Conservation (phyloP, 495 filamentous ascomycete genomes). For the Oidiodendron maius region DNA sequence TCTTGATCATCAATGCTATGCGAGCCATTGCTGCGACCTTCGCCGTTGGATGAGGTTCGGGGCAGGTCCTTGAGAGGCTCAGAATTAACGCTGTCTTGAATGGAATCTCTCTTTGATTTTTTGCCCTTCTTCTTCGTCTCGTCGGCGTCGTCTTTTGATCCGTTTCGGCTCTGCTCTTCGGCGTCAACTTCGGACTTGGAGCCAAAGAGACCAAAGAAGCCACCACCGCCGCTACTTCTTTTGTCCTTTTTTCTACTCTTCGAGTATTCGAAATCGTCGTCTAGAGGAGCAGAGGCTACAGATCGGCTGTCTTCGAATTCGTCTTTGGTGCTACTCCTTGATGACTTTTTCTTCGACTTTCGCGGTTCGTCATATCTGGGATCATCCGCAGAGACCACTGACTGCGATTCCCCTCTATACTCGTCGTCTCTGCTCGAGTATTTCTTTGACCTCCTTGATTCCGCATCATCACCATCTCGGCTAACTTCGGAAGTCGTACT, state of each 20-base stretch:
- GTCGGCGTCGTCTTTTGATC: constrained; percentile 19
- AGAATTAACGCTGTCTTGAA: constrained; percentile 11
- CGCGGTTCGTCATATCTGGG: constrained; percentile 24
- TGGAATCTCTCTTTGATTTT: constrained; percentile 21
- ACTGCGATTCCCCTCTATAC: constrained; percentile 32
- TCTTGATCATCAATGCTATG: constrained; percentile 8
- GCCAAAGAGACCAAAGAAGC: constrained; percentile 30
- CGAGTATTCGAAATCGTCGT: constrained; percentile 18
- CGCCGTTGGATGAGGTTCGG: constrained; percentile 11
- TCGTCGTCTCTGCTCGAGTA: constrained; percentile 25
- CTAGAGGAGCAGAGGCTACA: constrained; percentile 29
- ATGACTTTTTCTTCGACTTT: constrained; percentile 22
- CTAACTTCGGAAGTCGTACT: constrained; percentile 22
- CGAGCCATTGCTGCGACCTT: constrained; percentile 11
- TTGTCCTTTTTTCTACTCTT: constrained; percentile 23
- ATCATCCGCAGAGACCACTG: constrained; percentile 34
- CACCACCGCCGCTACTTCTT: constrained; percentile 23
- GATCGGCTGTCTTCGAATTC: constrained; percentile 34
- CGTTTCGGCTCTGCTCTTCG: constrained; percentile 19
- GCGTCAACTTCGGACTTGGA: constrained; percentile 20
- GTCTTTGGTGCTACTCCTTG: constrained; percentile 23
- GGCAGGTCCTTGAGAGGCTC: constrained; percentile 15
- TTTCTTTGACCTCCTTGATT: constrained; percentile 22
- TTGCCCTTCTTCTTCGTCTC: constrained; percentile 22
- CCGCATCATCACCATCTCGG: constrained; percentile 23